Conservation (phyloP, 257 asterid genomes). For the Salvia splendens region DNA sequence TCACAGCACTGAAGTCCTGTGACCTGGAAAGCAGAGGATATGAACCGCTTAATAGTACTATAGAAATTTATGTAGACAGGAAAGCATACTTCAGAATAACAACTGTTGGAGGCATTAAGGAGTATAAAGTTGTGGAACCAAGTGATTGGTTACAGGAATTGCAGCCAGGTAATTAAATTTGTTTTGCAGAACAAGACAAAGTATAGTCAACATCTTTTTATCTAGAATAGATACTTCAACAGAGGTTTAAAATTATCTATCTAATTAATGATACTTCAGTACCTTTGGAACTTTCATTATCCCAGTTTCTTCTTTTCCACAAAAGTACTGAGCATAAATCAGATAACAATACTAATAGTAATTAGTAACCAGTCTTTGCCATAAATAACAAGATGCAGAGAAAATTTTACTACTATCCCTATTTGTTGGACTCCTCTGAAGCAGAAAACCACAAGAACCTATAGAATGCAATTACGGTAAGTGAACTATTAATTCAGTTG, state of each 20-base stretch:
- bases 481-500: neutral
- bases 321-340: neutral
- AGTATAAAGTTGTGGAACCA: neutral
- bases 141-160: neutral
- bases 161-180: neutral
- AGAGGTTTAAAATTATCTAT: neutral
- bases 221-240: constrained; percentile 7
- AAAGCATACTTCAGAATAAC: constrained; percentile 19
- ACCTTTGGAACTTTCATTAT: neutral
- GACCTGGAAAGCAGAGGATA: constrained; percentile 51
- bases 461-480: neutral
- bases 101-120: neutral
- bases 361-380: constrained; percentile 9
- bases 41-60: constrained; percentile 9
- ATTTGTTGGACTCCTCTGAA: constrained; percentile 7
- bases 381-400: neutral
- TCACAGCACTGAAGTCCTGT: constrained; percentile 89
- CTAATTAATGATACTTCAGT: neutral
- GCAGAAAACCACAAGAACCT: constrained; percentile 10
- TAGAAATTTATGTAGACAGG: neutral
- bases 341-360: neutral
- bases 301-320: neutral
- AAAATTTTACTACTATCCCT: neutral
- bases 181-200: neutral
- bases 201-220: neutral